Evolutionary conservation across 2,329 filamentous ascomycete species (phyloP).

Genomic region (Paecilomyces fulvus): DNA sequence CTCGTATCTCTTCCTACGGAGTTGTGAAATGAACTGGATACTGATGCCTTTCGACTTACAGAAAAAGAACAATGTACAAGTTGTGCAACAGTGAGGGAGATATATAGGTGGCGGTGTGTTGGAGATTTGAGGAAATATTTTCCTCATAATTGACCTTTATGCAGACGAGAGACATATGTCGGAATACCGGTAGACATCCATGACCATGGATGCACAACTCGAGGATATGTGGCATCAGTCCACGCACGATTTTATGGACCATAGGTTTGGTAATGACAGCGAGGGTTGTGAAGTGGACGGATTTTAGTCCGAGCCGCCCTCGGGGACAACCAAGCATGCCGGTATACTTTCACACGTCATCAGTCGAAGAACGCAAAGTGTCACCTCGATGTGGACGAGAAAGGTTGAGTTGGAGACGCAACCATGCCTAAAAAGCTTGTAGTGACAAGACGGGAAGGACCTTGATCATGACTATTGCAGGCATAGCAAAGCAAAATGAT

Average conservation of each 20-base stretch:
- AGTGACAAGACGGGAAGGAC: not conserved
- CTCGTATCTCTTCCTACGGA: not conserved
- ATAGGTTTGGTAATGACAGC: not conserved
- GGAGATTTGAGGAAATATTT: not conserved
- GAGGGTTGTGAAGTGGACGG: not conserved
- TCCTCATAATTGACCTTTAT: conserved; percentile 2
- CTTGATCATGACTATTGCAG: not conserved
- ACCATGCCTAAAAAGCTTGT: conserved; percentile 8
- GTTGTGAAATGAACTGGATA: not conserved
- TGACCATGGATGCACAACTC: not conserved
- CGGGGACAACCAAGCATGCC: not conserved
- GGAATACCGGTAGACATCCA: not conserved
- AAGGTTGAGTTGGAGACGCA: conserved; percentile 5
- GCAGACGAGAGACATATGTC: conserved; percentile 1
- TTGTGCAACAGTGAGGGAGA: conserved; percentile 34
- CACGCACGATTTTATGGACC: not conserved
- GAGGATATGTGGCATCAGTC: not conserved
- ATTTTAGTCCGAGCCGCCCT: not conserved
- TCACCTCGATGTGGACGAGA: not conserved
- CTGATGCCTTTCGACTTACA: conserved; percentile 12
- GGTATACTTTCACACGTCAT: conserved; percentile 2
- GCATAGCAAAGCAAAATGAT: not conserved
- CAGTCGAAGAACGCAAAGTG: not conserved
- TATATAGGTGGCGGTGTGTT: conserved; percentile 3
- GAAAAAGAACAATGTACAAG: conserved; percentile 44